Percentiles rank a stretch among this genome's conserved stretches.
Evolutionary conservation across 2,329 filamentous ascomycete genomes (phyloP).

Genomic region (Paecilomyces sp.): DNA sequence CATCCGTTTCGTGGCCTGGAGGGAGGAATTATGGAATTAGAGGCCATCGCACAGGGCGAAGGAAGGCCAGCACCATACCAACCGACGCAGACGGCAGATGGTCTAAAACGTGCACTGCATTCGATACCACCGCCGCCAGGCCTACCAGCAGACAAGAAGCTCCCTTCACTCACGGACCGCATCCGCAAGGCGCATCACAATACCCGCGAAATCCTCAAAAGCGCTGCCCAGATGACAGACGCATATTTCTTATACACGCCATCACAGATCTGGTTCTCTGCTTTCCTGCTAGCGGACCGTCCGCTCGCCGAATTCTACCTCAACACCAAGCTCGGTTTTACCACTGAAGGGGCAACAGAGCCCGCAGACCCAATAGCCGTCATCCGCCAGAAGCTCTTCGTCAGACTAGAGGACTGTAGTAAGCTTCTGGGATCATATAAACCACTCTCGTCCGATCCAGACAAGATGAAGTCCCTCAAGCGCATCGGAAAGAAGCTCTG

Average conservation of each 20-base stretch:
- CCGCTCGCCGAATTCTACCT: conserved; percentile 39
- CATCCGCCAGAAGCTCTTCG: conserved; percentile 31
- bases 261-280: conserved; percentile 84
- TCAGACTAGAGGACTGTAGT: conserved; percentile 31
- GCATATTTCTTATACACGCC: conserved; percentile 97
- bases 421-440: conserved; percentile 32
- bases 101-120: conserved; percentile 21
- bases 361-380: conserved; percentile 17
- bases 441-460: conserved; percentile 28
- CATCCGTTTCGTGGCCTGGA: conserved; percentile 86
- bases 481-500: conserved; percentile 44
- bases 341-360: conserved; percentile 7
- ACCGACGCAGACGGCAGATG: conserved; percentile 21
- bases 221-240: conserved; percentile 78
- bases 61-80: conserved; percentile 29
- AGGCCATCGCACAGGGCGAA: conserved; percentile 58
- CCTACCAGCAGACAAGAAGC: conserved; percentile 4
- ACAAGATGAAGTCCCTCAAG: conserved; percentile 35
- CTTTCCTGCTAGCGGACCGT: conserved; percentile 66
- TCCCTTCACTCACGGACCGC: conserved; percentile 34
- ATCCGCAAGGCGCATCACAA: conserved; percentile 61
- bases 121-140: conserved; percentile 22
- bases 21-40: conserved; percentile 76
- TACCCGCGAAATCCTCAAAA: conserved; percentile 67
- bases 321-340: conserved; percentile 33